These are phyloP conservation scores for Saccharomyces pastorianus DNA, from an alignment of 1,139 yeast species.

Conservation along the genomic window DNA sequence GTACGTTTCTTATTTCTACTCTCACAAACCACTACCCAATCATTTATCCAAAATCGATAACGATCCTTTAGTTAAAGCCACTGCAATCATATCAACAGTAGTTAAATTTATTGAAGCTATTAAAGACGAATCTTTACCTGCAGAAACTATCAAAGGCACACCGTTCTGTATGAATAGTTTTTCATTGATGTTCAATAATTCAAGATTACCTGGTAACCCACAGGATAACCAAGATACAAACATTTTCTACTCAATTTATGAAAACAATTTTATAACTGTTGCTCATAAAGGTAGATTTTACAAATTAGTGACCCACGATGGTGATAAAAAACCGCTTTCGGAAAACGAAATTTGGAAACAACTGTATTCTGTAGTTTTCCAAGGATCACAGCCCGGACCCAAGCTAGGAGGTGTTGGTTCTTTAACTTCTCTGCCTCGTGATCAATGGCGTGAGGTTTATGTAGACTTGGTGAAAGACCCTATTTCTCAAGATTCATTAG, in stretches of 20 bases:
- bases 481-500: conserved; percentile 49
- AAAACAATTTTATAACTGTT: conserved; percentile 66
- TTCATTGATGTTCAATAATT: conserved; percentile 83
- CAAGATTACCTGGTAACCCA: conserved; percentile 57
- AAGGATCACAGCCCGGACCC: conserved; percentile 5
- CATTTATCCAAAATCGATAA: conserved; percentile 45
- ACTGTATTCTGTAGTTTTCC: conserved; percentile 47
- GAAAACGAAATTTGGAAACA: conserved; percentile 60
- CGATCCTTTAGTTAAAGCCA: conserved; percentile 70
- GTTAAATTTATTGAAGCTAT: conserved; percentile 48
- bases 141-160: conserved; percentile 71
- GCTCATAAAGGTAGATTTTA: conserved; percentile 73
- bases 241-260: conserved; percentile 40
- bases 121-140: conserved; percentile 52
- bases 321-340: conserved; percentile 47
- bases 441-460: conserved; percentile 64
- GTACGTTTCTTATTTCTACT: conserved; percentile 82
- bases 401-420: conserved; percentile 56
- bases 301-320: conserved; percentile 61
- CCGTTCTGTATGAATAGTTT: conserved; percentile 95
- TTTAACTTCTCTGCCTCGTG: conserved; percentile 80
- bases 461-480: conserved; percentile 50
- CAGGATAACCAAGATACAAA: conserved; percentile 50
- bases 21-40: conserved; percentile 60
- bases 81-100: conserved; percentile 51